phyloP scores from a whole-genome alignment of 2,329 filamentous ascomycete genomes.

The Thielaviopsis musarum region DNA sequence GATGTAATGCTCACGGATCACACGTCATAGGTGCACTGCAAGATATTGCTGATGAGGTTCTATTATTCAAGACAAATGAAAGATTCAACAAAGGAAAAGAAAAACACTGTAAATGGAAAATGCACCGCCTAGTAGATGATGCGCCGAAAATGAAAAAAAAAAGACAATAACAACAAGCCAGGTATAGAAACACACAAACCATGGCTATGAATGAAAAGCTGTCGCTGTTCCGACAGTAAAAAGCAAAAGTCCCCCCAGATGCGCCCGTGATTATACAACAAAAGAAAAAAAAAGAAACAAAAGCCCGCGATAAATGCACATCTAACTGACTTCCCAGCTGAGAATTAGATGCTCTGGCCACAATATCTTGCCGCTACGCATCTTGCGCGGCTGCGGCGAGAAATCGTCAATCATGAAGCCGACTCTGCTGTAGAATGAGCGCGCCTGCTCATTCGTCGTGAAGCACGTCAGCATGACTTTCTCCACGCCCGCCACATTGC shows the following conservation, averaged over 20 bases:
- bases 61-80: too few relatives aligned
- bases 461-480: constrained; percentile 68
- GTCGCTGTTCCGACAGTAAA: background rate
- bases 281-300: background rate
- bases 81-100: too few relatives aligned
- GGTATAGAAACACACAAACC: background rate
- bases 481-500: constrained; percentile 32
- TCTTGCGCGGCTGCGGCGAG: constrained; percentile 34
- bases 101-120: too few relatives aligned
- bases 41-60: too few relatives aligned
- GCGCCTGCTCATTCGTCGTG: constrained; percentile 37
- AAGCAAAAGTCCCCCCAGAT: background rate
- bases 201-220: background rate
- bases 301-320: background rate
- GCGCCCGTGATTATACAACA: background rate
- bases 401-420: constrained; percentile 40
- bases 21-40: too few relatives aligned
- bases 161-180: background rate
- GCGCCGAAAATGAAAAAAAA: background rate
- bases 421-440: constrained; percentile 42
- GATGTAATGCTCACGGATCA: too few relatives aligned
- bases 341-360: constrained; percentile 43
- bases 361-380: constrained; percentile 37
- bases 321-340: constrained; percentile 24
- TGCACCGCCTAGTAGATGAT: background rate